phyloP scores from a whole-genome alignment of 495 filamentous ascomycete species.

The Patellaria atrata region DNA sequence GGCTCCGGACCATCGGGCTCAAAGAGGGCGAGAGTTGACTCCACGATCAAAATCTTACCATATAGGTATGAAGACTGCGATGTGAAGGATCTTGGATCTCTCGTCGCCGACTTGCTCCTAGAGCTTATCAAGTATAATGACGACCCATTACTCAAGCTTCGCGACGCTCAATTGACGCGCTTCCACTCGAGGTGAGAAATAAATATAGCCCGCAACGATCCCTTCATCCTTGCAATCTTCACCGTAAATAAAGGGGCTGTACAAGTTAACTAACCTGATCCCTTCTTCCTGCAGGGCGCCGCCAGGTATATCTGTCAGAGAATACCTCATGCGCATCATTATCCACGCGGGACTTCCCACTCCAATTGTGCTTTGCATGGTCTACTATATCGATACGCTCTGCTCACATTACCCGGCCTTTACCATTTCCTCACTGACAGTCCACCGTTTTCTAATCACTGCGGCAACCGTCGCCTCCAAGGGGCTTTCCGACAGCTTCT shows the following conservation, averaged over 20 bases:
- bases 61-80: conserved; percentile 62
- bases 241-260: not conserved
- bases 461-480: conserved; percentile 92
- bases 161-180: conserved; percentile 69
- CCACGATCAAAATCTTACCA: conserved; percentile 51
- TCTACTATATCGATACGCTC: conserved; percentile 95
- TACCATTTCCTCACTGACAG: conserved; percentile 84
- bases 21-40: conserved; percentile 21
- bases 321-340: conserved; percentile 83
- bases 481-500: conserved; percentile 88
- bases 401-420: conserved; percentile 85
- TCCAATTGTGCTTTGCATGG: conserved; percentile 96
- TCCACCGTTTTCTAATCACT: conserved; percentile 92
- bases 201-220: too few species aligned
- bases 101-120: conserved; percentile 90
- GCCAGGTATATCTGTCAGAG: conserved; percentile 80
- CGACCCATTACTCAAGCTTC: conserved; percentile 65
- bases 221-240: not conserved
- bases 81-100: conserved; percentile 66
- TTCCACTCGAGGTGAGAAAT: conserved; percentile 85
- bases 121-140: conserved; percentile 92
- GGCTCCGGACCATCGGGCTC: conserved; percentile 10
- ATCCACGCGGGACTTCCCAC: conserved; percentile 88
- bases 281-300: conserved; percentile 56
- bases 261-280: conserved; percentile 6